Percentiles rank a stretch among this genome's conserved stretches.
Evolutionary conservation across 345 rosid genomes (phyloP).

Genomic region (Pistacia vera): DNA sequence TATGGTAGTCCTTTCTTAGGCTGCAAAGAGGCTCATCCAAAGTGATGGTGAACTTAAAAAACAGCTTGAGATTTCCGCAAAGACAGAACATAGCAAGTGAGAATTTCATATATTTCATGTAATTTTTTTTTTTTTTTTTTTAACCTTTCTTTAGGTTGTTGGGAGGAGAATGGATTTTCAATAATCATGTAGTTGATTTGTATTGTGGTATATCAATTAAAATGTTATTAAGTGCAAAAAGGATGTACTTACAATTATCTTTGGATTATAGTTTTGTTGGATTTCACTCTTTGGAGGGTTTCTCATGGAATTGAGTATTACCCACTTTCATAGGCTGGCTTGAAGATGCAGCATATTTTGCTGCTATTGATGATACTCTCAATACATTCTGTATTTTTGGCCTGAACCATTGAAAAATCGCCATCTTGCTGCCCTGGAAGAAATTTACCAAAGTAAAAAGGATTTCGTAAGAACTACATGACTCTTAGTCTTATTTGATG

Average conservation of each 20-base stretch:
- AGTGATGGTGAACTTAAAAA: slow-evolving; percentile 60
- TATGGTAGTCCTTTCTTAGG: slow-evolving; percentile 45
- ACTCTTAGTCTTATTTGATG: slow-evolving; percentile 19
- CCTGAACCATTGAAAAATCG: slow-evolving; percentile 77
- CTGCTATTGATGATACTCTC: slow-evolving; percentile 72
- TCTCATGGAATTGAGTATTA: slow-evolving; percentile 5
- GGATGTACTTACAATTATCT: neutral
- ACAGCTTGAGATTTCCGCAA: slow-evolving; percentile 61
- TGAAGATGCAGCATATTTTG: slow-evolving; percentile 95
- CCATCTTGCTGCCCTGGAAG: slow-evolving; percentile 89
- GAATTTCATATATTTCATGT: slow-evolving; percentile 19
- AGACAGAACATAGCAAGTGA: slow-evolving; percentile 69
- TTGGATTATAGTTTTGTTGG: neutral
- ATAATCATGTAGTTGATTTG: neutral
- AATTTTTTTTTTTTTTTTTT: neutral
- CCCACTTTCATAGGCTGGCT: slow-evolving; percentile 76
- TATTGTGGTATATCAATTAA: neutral
- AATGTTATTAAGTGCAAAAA: neutral
- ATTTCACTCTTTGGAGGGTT: neutral
- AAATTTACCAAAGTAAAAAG: slow-evolving; percentile 67
- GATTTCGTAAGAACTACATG: slow-evolving; percentile 66
- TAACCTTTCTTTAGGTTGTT: neutral
- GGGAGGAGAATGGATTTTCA: neutral
- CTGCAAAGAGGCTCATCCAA: slow-evolving; percentile 79
- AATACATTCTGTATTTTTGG: slow-evolving; percentile 81